Conservation (phyloP, 768 basidiomycete genomes). For the Suillus plorans region DNA sequence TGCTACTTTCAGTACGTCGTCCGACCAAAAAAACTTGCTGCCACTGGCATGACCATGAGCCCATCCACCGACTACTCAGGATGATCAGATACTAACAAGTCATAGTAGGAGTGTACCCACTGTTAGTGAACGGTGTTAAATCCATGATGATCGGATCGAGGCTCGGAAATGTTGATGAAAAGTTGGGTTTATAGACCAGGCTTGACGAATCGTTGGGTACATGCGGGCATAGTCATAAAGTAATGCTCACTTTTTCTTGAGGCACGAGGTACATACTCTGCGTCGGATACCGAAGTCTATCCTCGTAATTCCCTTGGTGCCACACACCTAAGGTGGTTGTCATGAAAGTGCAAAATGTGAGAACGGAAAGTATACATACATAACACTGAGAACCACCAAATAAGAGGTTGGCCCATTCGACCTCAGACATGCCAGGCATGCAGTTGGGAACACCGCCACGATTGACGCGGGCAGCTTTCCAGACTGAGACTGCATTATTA, state of each 20-base stretch:
- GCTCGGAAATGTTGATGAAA: slow-evolving; percentile 25
- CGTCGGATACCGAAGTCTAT: slow-evolving; percentile 19
- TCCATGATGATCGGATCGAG: slow-evolving; percentile 27
- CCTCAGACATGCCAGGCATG: slow-evolving; percentile 25
- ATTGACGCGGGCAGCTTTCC: slow-evolving; percentile 18
- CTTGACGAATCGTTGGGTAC: slow-evolving; percentile 23
- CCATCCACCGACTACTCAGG: slow-evolving; percentile 30
- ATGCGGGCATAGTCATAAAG: not conserved
- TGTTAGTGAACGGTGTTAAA: slow-evolving; percentile 31
- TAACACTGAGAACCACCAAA: slow-evolving; percentile 20
- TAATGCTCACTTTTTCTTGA: slow-evolving; percentile 17
- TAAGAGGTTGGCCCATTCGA: slow-evolving; percentile 27
- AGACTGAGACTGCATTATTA: slow-evolving; percentile 19
- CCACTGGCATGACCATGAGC: slow-evolving; percentile 23
- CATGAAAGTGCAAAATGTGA: not conserved
- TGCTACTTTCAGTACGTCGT: slow-evolving; percentile 29
- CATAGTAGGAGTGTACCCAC: slow-evolving; percentile 16
- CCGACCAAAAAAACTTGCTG: slow-evolving; percentile 35
- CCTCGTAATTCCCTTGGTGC: slow-evolving; percentile 12
- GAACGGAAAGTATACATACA: slow-evolving; percentile 9
- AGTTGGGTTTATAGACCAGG: slow-evolving; percentile 5
- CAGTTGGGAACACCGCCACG: slow-evolving; percentile 19
- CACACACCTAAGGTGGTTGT: slow-evolving; percentile 12
- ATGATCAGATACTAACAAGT: not conserved
- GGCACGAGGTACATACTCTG: slow-evolving; percentile 15